Evolutionary conservation across 805 yeast genomes (phyloP), one percentile per base, ranked within the genome.

Genomic region (Ogataea zsoltii): DNA sequence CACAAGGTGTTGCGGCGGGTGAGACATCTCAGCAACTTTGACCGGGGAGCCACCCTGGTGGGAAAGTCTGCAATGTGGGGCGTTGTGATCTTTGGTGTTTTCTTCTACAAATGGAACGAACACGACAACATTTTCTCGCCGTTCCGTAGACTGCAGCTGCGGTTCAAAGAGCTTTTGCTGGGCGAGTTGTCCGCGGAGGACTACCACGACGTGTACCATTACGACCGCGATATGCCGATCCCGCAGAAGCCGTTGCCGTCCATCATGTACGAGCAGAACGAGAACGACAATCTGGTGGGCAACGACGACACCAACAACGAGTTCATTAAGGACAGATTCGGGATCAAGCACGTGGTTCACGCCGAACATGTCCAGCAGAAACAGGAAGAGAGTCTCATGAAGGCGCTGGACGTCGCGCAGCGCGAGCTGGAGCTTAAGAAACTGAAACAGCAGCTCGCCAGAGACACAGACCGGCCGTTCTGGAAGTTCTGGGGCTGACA

Each of bases 21-120:
- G 5, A 76, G 79, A 49, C 73, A 79, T 45, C 71, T 79, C 48
- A 64, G 65, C 33, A 62, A 76, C 25, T 80, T 85, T 55, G 75
- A 78, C 50, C 68, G 70, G 15, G 95, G 94, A 5, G 77, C 85
- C 6, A 70, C 77, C 45, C 65, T 77, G 62, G 74, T 83, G 18
- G 82, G 84, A 0, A 72, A 74, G 32, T 57, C 76, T 7, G 55
- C 80, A 26, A 76, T 79, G 7, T 68, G 71, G 26, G 72, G 77
- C 0, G 63, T 84, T 7, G 65, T 78, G 19, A 60, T 77, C 1
- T 84, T 82, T 56, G 80, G 82, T 17, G 76, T 85, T 2, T 88
- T 88, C 61, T 82, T 87, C 66, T 78, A 83, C 62, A 70, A 89
- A 42, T 88, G 96, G 96, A 87, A 88, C 58, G 94, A 88, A 47